phyloP scores from a whole-genome alignment of 306 rosid genomes.

The Fragaria nilgerrensis region DNA sequence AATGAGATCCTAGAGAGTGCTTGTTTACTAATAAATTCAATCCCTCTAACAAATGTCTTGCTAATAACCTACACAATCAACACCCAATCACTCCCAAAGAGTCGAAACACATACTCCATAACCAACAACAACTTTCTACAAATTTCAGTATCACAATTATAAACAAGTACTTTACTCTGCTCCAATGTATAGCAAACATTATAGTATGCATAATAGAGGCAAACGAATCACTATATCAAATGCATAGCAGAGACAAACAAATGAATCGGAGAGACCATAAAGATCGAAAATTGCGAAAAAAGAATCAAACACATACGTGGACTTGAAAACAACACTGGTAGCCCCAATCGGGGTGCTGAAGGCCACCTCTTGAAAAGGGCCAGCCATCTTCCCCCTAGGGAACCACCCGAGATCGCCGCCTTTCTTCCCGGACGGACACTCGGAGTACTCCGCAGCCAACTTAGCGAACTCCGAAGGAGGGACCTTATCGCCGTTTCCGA shows the following conservation, averaged over 20 bases:
- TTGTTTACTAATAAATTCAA: not conserved
- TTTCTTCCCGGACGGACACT: conserved; percentile 97
- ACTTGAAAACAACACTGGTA: conserved; percentile 89
- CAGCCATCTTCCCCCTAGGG: conserved; percentile 99
- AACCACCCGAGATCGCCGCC: conserved; percentile 99
- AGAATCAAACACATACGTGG: conserved; percentile 52
- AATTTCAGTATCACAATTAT: not conserved
- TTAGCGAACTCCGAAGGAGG: conserved; percentile 96
- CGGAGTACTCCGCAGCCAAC: conserved; percentile 52
- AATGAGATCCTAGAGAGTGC: not conserved
- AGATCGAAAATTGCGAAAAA: not conserved
- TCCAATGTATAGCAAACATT: not conserved
- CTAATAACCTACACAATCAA: not conserved
- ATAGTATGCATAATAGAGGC: not conserved
- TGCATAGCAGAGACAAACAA: not conserved
- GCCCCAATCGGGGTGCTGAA: conserved; percentile 74
- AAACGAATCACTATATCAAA: too few relatives aligned
- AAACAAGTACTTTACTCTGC: not conserved
- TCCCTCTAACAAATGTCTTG: not conserved
- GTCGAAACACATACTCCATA: not conserved
- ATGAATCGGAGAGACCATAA: not conserved
- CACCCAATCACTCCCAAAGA: not conserved
- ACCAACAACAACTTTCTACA: not conserved
- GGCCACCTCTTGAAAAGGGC: conserved; percentile 97
- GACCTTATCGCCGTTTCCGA: conserved; percentile 83